Percentiles rank a stretch among this genome's conserved stretches.
phyloP scores from a whole-genome alignment of 352 stramenopile species.

The Paralagenidium karlingii region DNA sequence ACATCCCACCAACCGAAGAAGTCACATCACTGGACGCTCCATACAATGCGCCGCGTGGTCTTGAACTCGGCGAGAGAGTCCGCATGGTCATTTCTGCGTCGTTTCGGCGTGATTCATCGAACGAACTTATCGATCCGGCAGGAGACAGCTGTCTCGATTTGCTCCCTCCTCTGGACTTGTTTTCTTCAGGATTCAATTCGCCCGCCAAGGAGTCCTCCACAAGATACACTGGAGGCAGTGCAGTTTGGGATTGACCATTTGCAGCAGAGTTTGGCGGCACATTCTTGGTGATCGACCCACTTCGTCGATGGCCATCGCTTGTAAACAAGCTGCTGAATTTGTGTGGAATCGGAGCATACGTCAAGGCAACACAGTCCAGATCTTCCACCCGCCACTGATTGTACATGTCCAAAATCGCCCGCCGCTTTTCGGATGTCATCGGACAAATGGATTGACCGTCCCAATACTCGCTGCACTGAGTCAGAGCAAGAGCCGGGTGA shows the following conservation, averaged over 20 bases:
- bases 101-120: too few relatives aligned
- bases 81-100: too few relatives aligned
- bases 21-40: too few relatives aligned
- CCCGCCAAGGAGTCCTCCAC: constrained; percentile 55
- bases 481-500: constrained; percentile 54
- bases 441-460: constrained; percentile 82
- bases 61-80: too few relatives aligned
- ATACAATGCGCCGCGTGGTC: too few relatives aligned
- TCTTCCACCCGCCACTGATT: constrained; percentile 83
- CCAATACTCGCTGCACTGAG: constrained; percentile 79
- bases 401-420: constrained; percentile 79
- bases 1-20: too few relatives aligned
- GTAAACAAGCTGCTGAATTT: constrained; percentile 54
- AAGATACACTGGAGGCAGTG: constrained; percentile 67
- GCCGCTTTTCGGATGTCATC: constrained; percentile 63
- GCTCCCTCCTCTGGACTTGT: too few relatives aligned
- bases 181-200: constrained; percentile 27
- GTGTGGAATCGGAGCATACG: constrained; percentile 63
- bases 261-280: constrained; percentile 4
- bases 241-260: constrained; percentile 11
- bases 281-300: constrained; percentile 8
- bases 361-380: constrained; percentile 72
- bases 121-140: too few relatives aligned
- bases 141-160: too few relatives aligned
- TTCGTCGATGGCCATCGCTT: constrained; percentile 6